These are phyloP conservation scores for Myxozyma kluyveri DNA, from an alignment of 805 yeast species.

Conservation along the genomic window DNA sequence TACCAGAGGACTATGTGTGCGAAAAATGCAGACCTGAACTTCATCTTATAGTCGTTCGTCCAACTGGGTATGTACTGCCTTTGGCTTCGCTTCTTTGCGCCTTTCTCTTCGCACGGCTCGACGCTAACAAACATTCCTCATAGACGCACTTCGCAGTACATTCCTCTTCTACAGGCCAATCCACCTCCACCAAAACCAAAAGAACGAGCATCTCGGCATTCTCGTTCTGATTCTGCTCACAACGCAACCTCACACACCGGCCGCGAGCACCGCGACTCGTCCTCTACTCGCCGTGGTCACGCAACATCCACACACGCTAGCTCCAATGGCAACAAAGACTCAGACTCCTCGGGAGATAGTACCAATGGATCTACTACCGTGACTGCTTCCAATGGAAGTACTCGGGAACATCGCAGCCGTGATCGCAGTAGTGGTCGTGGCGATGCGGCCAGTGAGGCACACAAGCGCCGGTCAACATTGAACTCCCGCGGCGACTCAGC, in stretches of 20 bases:
- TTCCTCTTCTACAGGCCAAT: slow-evolving; percentile 42
- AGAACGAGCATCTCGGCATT: slow-evolving; percentile 6
- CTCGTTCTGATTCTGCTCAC: neutral
- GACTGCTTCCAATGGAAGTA: neutral
- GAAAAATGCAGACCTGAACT: slow-evolving; percentile 84
- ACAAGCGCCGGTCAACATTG: slow-evolving; percentile 36
- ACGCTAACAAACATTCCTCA: neutral
- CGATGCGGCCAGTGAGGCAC: slow-evolving; percentile 13
- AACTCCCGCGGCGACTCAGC: slow-evolving; percentile 39
- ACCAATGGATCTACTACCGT: neutral
- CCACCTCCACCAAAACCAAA: slow-evolving; percentile 10
- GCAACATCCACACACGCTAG: too few relatives aligned
- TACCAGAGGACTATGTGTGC: slow-evolving; percentile 95
- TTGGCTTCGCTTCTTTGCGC: neutral
- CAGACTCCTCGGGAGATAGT: neutral
- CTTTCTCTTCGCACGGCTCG: too few relatives aligned
- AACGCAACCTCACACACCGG: neutral
- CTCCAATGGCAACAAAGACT: neutral
- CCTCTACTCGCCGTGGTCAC: neutral
- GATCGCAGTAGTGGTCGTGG: neutral
- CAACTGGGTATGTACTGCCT: slow-evolving; percentile 40
- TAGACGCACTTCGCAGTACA: slow-evolving; percentile 47
- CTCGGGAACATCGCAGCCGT: slow-evolving; percentile 1
- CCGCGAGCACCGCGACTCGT: neutral
- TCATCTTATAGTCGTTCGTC: slow-evolving; percentile 55